Base-by-base conservation (phyloP, 148 eudicot species). In the Linanthus parryae region DNA sequence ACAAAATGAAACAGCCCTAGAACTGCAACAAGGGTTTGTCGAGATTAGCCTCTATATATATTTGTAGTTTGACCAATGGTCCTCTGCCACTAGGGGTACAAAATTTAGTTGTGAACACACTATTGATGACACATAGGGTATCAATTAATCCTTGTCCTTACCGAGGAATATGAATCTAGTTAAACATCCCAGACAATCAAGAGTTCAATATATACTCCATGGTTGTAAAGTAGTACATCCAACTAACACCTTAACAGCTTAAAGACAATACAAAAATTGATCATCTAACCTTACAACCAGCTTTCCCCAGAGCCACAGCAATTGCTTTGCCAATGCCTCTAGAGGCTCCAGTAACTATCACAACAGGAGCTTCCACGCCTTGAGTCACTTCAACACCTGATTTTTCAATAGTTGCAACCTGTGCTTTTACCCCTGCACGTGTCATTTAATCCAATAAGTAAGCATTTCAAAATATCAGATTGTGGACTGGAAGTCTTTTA, bases 301-400 rank as follows among this genome's bases (percentile, higher is more conserved):
- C 88, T 68, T 83, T 90, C 20, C 97, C 97, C 48, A 90, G 40
- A 62, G 88, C 59, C 73, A 90, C 63, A 16, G 97, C 95, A 72
- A 90, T 63, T 12, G 97, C 88, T 73, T 58, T 85, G 44, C 97
- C 97, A 57, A 90, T 90, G 30, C 97, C 97, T 74, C 97, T 78
- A 41, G 97, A 90, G 37, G 97, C 97, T 69, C 95, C 97, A 28
- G 97, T 90, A 48, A 90, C 76, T 57, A 90, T 62, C 28, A 83
- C 95, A 68, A 90, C 97, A 24, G 95, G 97, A 73, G 78, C 76
- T 63, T 80, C 95, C 26, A 70, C 71, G 36, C 64, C 64, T 56
- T 57, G 69, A 15, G 68, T 27, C 14, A 63, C 70, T 48, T 56
- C 76, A 34, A 66, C 70, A 52, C 71, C 69, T 54, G 74, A 69